Base-by-base conservation (phyloP, 169 alveolate genomes). In the Plasmodium billcollinsi region DNA sequence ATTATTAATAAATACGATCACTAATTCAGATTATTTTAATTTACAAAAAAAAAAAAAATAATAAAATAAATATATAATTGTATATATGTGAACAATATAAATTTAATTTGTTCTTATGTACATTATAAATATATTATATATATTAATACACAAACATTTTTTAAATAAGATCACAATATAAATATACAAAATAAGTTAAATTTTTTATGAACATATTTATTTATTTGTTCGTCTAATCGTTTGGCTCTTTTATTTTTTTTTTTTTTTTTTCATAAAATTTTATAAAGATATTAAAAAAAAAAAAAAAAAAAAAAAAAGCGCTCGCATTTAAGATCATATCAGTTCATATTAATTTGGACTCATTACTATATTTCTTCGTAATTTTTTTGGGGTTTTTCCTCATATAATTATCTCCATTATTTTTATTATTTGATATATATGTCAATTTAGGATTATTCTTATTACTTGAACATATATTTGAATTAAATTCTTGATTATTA, bases 361-460 rank as follows among this genome's bases (percentile, higher is more conserved):
- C 75, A 15, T 18, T 24, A 9, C 43, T 33, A 26, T 14, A 45
- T 43, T 69, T 69, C 20, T 69, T 69, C 11, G n/a, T 69, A 6
- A 9, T 11, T n/a, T 69, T 69, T 69, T 45, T 69, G 8, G 63
- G 2, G 18, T 15, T 33, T 15, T 69, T 69, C 61, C n/a, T 69
- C n/a, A 43, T 18, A n/a, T 69, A 18, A 14, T 33, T 43, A 15
- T 69, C 75, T 69, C 9, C 47, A 15, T 15, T 45, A 15, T 43
- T 69, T 69, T 45, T 29, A 45, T 45, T 69, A 43, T 20, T 69
- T 69, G 58, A n/a, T 5, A 18, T 7, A 43, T 69, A 45, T 12
- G 58, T 5, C 9, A 15, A 9, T 69, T 69, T 69, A 43, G 47
- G 18, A n/a, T 33, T 69, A 18, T 39, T 69, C 75, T 69, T 69